These are phyloP conservation scores for Moniliophthora roreri DNA, from an alignment of 1,284 basidiomycete species.

Conservation along the genomic window DNA sequence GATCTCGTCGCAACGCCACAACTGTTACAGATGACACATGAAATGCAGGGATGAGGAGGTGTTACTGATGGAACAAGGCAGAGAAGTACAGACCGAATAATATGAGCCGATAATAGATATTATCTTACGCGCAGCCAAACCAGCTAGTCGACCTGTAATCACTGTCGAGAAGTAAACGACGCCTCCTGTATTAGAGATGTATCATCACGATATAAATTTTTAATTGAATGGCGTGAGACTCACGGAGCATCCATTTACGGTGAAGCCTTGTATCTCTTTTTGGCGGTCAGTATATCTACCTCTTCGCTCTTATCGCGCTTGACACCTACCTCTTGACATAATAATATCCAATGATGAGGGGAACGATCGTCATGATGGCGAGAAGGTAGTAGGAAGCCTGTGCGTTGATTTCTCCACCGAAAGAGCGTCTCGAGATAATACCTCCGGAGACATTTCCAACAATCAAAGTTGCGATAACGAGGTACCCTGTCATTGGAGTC, in stretches of 20 bases:
- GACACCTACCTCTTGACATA: conserved; percentile 23
- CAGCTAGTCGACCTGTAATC: conserved; percentile 21
- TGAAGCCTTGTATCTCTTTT: conserved; percentile 26
- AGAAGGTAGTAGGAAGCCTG: conserved; percentile 24
- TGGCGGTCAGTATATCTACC: too few species aligned
- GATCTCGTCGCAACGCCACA: conserved; percentile 29
- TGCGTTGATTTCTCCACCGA: conserved; percentile 27
- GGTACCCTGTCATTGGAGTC: conserved; percentile 5
- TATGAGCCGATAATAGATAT: conserved; percentile 24
- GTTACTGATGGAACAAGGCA: too few species aligned
- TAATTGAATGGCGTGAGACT: conserved; percentile 5
- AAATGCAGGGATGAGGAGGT: too few species aligned
- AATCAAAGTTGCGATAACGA: conserved; percentile 19
- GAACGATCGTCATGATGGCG: conserved; percentile 21
- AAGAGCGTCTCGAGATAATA: conserved; percentile 21
- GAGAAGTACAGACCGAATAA: conserved; percentile 19
- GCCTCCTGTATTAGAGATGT: conserved; percentile 23
- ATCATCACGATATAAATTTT: neutral
- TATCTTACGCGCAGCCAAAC: conserved; percentile 19
- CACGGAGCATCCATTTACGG: conserved; percentile 30
- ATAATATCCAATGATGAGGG: conserved; percentile 19
- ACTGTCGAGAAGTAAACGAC: conserved; percentile 22
- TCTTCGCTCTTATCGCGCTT: too few species aligned
- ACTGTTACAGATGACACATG: conserved; percentile 12
- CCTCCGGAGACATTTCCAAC: conserved; percentile 22